These are phyloP conservation scores for Dendryphion nanum DNA, from an alignment of 2,329 filamentous ascomycete genomes.

Conservation along the genomic window DNA sequence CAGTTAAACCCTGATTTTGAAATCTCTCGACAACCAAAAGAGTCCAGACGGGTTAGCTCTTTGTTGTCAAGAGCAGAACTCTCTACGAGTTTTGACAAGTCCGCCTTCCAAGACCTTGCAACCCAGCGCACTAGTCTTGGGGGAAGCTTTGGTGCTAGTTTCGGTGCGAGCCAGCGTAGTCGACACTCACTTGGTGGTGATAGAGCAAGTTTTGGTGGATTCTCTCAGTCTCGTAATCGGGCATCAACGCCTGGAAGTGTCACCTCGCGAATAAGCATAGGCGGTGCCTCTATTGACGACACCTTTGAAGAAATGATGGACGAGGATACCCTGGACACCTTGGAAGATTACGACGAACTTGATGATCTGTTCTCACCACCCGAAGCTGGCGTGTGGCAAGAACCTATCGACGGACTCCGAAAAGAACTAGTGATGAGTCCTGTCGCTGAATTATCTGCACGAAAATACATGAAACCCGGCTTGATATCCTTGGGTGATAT, in stretches of 20 bases:
- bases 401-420: conserved; percentile 36
- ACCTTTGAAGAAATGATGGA: conserved; percentile 39
- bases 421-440: conserved; percentile 40
- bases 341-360: conserved; percentile 40
- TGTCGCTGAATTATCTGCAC: conserved; percentile 33
- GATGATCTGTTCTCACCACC: conserved; percentile 37
- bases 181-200: conserved; percentile 72
- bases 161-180: conserved; percentile 56
- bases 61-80: conserved; percentile 84
- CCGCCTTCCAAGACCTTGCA: conserved; percentile 74
- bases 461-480: conserved; percentile 26
- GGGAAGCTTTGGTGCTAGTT: conserved; percentile 44
- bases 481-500: conserved; percentile 14
- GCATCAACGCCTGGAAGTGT: conserved; percentile 56
- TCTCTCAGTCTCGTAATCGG: conserved; percentile 46
- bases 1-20: conserved; percentile 51
- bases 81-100: conserved; percentile 78
- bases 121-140: conserved; percentile 42
- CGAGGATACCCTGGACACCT: conserved; percentile 37
- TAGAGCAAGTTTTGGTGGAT: conserved; percentile 58
- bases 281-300: conserved; percentile 37
- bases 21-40: conserved; percentile 53
- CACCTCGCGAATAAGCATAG: conserved; percentile 38
- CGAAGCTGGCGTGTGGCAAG: conserved; percentile 26
- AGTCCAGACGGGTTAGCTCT: conserved; percentile 83